A percentile compares a stretch with the other conserved stretches of the same genome.
phyloP scores from a whole-genome alignment of 2,329 filamentous ascomycete genomes.

The Zymoseptoria pseudotritici region DNA sequence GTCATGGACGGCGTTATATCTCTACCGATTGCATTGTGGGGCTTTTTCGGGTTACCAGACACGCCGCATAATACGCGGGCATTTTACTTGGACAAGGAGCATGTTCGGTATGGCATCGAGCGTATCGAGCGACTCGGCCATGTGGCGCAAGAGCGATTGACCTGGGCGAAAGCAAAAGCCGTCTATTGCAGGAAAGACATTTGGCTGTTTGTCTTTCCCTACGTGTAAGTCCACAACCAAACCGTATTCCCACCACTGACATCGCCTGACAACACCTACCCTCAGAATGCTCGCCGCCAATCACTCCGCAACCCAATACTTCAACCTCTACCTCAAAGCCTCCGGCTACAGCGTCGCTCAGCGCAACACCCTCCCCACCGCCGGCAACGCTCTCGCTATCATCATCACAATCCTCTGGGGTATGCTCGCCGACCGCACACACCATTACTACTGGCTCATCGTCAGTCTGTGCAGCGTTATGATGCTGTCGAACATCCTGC shows the following conservation, averaged over 20 bases:
- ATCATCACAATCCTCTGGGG: conserved; percentile 9
- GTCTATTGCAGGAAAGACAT: conserved; percentile 8
- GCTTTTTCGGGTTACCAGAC: conserved; percentile 12
- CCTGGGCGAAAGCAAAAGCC: conserved; percentile 7
- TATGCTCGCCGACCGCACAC: conserved; percentile 8
- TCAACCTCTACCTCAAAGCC: conserved; percentile 14
- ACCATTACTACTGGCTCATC: conserved; percentile 8
- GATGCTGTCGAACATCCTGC: conserved; percentile 5
- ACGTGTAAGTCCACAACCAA: background rate
- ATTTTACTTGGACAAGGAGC: conserved; percentile 8
- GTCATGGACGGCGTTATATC: conserved; percentile 15
- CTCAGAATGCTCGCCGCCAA: conserved; percentile 8
- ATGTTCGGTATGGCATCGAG: conserved; percentile 8
- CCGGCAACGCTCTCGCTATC: conserved; percentile 10
- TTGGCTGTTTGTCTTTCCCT: conserved; percentile 10
- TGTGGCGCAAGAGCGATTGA: conserved; percentile 7
- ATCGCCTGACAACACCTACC: background rate
- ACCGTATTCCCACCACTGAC: background rate
- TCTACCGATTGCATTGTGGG: conserved; percentile 11
- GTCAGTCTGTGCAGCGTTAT: conserved; percentile 5
- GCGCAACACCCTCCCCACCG: conserved; percentile 9
- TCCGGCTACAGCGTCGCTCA: conserved; percentile 12
- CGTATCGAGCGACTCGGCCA: conserved; percentile 10
- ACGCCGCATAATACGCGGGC: conserved; percentile 11
- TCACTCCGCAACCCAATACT: conserved; percentile 10